Evolutionary conservation across 371 early-diverging fungal species (phyloP).

Genomic region (Rhizopus sp.): DNA sequence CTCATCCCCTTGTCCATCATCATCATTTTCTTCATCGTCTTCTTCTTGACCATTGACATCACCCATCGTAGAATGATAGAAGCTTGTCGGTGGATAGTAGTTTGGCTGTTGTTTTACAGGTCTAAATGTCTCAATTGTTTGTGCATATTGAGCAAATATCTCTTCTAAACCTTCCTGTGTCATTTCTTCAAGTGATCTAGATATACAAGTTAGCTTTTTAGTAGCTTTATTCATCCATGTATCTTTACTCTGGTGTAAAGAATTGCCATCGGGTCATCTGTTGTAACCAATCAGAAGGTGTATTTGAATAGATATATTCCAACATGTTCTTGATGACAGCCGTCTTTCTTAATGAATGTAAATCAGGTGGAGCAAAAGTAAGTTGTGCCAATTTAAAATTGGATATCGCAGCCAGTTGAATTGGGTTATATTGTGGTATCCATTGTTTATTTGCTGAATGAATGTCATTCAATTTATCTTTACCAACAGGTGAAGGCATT

Average conservation of each 20-base stretch:
- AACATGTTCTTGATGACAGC: conserved; percentile 52
- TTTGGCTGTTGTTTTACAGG: conserved; percentile 16
- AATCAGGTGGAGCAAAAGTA: conserved; percentile 54
- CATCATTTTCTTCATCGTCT: conserved; percentile 27
- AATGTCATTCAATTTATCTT: too few species aligned
- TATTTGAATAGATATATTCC: conserved; percentile 40
- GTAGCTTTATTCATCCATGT: not conserved
- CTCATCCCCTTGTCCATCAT: conserved; percentile 20
- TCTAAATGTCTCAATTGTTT: conserved; percentile 48
- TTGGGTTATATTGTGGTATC: conserved; percentile 31
- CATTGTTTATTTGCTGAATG: too few species aligned
- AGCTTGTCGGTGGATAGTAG: conserved; percentile 1
- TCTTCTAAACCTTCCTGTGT: conserved; percentile 49
- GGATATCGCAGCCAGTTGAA: conserved; percentile 55
- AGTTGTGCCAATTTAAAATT: conserved; percentile 59
- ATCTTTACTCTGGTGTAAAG: conserved; percentile 51
- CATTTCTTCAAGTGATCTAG: conserved; percentile 48
- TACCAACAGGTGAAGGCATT: conserved; percentile 7
- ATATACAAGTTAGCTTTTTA: not conserved
- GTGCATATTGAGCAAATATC: conserved; percentile 48
- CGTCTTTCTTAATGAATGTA: conserved; percentile 48
- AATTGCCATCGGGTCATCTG: conserved; percentile 59
- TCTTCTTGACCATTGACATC: conserved; percentile 29
- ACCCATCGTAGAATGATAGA: conserved; percentile 5
- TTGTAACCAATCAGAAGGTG: conserved; percentile 53